Evolutionary conservation across 2,329 filamentous ascomycete species (phyloP).

Genomic region (Pseudocercospora fuligena): DNA sequence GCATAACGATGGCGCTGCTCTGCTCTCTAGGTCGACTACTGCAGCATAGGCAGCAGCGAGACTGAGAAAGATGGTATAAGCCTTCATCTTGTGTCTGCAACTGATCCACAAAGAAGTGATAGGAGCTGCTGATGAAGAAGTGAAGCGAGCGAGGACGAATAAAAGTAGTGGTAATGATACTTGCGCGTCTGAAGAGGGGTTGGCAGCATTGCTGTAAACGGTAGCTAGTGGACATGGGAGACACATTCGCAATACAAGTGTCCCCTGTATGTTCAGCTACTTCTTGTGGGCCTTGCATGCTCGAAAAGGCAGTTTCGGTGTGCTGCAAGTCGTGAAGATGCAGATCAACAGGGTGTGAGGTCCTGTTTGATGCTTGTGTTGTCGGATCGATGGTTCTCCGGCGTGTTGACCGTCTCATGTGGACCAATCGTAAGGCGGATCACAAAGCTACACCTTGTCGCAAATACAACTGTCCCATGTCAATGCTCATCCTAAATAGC

Average conservation of each 20-base stretch:
- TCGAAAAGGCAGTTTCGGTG: not conserved
- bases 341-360: not conserved
- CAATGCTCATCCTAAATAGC: not conserved
- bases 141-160: constrained; percentile 12
- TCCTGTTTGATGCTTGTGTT: not conserved
- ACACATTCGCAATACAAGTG: not conserved
- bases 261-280: not conserved
- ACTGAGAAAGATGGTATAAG: constrained; percentile 22
- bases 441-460: not conserved
- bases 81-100: constrained; percentile 24
- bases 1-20: constrained; percentile 59
- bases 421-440: not conserved
- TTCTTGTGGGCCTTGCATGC: not conserved
- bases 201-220: not conserved
- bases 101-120: constrained; percentile 1
- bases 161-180: constrained; percentile 17
- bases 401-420: not conserved
- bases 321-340: not conserved
- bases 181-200: constrained; percentile 3
- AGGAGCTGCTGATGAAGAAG: not conserved
- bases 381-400: constrained; percentile 1
- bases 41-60: constrained; percentile 30
- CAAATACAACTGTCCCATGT: not conserved
- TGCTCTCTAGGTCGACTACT: constrained; percentile 48
- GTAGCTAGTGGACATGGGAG: not conserved